phyloP scores from a whole-genome alignment of 345 rosid genomes.

The Eucalyptus tenuipes region DNA sequence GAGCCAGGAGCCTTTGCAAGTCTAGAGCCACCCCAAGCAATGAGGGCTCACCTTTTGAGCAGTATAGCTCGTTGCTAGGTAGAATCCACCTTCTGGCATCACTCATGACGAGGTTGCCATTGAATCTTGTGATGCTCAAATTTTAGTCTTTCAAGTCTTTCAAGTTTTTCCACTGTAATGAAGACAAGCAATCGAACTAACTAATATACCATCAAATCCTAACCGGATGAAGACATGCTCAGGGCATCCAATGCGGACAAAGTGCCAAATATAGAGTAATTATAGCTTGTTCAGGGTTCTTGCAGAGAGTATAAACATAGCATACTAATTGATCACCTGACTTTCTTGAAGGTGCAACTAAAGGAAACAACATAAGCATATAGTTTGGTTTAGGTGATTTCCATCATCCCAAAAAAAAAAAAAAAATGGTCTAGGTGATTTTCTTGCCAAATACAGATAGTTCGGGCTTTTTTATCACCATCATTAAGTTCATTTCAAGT shows the following conservation, averaged over 20 bases:
- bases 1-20: constrained; percentile 25
- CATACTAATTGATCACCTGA: no score
- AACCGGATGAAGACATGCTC: background rate
- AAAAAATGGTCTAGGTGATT: no score
- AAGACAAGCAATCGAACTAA: background rate
- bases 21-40: constrained; percentile 46
- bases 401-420: background rate
- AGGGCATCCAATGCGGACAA: background rate
- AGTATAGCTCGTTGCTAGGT: constrained; percentile 9
- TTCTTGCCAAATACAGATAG: no score
- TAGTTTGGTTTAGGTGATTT: background rate
- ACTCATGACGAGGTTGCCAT: constrained; percentile 41
- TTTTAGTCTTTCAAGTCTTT: constrained; percentile 14
- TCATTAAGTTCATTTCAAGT: no score
- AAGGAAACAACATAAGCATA: background rate
- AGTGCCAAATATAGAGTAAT: background rate
- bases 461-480: no score
- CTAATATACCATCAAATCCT: background rate
- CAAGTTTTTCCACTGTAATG: constrained; percentile 38
- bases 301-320: background rate
- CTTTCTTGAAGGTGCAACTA: background rate
- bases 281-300: background rate
- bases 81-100: constrained; percentile 34
- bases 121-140: constrained; percentile 37
- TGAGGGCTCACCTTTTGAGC: constrained; percentile 5